Evolutionary conservation across 495 filamentous ascomycete genomes (phyloP), one percentile per base, ranked within the genome.

Genomic region (Tuber microsphaerosporum): DNA sequence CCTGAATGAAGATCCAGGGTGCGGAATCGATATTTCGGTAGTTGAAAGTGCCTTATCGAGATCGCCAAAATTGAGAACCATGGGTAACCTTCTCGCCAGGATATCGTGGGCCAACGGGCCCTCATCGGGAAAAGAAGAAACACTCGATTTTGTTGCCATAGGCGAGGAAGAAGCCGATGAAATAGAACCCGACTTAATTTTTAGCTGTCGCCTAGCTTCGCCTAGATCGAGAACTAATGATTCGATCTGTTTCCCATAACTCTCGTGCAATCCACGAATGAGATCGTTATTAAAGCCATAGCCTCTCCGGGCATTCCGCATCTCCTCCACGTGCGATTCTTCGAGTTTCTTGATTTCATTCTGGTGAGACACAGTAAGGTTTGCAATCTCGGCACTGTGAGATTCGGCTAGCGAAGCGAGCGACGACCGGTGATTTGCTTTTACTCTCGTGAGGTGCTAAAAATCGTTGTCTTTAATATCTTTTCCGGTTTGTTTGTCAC

Each of bases 391-490:
- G 1, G 76, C 68, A 31, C 80, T 71, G 72, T 82, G 81, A 17
- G 73, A 75, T 51, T 81, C 77, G 14, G 81, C 81, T 6, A 82
- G 73, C 16, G 81, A 82, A 19, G 80, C 75, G 44, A 82, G 77
- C 19, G 81, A 82, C 17, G 80, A 81, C 17, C 81, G 80, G 74
- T 82, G 81, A 71, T 82, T 82, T 65, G 76, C 76, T 69, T 82
- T 82, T 43, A 82, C 77, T 37, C 80, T 77, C 12, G 77, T 71
- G 17, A 82, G 72, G 65, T 82, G 80, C 81, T 82, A 68, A 65
- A 17, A 65, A 31, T 5, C 12, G 10, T 20, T 34, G 22, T 61
- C 9, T 65, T 65, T 19, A 65, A 65, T 65, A 22, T 65, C 4
- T 17, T 31, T 65, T 65, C 26, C 26, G 56, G 14, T 65, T 34